A percentile compares a stretch with the other conserved stretches of the same genome.
Conservation (phyloP, 495 filamentous ascomycete genomes). For the Cercophora sp. region DNA sequence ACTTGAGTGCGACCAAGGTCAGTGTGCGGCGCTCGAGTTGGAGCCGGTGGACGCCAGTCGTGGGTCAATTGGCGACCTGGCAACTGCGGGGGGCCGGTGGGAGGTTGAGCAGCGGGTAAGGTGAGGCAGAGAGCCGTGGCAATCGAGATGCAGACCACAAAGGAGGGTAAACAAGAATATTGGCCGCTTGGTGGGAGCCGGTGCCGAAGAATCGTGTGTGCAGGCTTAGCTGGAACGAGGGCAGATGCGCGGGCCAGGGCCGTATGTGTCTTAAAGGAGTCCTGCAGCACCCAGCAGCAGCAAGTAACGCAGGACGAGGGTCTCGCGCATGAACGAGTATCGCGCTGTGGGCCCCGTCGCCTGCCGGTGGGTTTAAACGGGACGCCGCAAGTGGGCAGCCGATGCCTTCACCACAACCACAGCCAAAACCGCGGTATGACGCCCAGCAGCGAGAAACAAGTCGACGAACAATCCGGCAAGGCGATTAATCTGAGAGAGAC, state of each 20-base stretch:
- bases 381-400: not conserved
- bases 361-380: slow-evolving; percentile 8
- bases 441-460: not conserved
- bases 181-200: slow-evolving; percentile 3
- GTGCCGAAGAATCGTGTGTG: slow-evolving; percentile 9
- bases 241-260: slow-evolving; percentile 16
- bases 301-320: slow-evolving; percentile 22
- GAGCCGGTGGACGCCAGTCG: slow-evolving; percentile 16
- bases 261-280: slow-evolving; percentile 24
- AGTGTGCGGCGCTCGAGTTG: slow-evolving; percentile 18
- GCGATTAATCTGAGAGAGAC: slow-evolving; percentile 2
- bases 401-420: not conserved
- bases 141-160: too few species aligned
- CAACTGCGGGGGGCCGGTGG: not conserved
- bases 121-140: slow-evolving; percentile 5
- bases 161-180: slow-evolving; percentile 10
- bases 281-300: slow-evolving; percentile 15
- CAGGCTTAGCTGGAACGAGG: slow-evolving; percentile 14
- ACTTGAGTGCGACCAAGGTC: slow-evolving; percentile 17
- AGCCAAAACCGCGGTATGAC: not conserved
- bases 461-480: not conserved
- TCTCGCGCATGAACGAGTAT: slow-evolving; percentile 30
- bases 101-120: not conserved
- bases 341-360: slow-evolving; percentile 7
- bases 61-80: slow-evolving; percentile 22